These are phyloP conservation scores for Schwanniomyces pseudopolymorphus DNA, from an alignment of 805 yeast genomes.

Conservation along the genomic window DNA sequence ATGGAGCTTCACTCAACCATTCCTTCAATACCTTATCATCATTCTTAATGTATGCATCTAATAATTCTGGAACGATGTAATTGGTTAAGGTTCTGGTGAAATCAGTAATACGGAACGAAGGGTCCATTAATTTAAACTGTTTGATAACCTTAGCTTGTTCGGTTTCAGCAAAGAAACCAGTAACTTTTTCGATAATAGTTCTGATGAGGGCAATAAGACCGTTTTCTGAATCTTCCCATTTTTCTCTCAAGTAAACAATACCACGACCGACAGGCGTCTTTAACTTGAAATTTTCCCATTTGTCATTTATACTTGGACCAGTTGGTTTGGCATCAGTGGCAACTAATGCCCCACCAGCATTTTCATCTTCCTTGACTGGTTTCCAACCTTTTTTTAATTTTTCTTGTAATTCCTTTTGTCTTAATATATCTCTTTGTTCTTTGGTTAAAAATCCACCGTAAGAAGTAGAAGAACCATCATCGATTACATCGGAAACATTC, in stretches of 20 bases:
- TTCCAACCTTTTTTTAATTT: conserved; percentile 62
- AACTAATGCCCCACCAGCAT: conserved; percentile 80
- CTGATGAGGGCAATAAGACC: conserved; percentile 81
- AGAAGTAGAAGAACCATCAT: conserved; percentile 83
- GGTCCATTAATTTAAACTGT: conserved; percentile 86
- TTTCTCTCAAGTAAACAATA: conserved; percentile 58
- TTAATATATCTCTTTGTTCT: conserved; percentile 73
- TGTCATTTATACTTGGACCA: conserved; percentile 65
- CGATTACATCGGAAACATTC: conserved; percentile 83
- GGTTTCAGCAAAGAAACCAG: conserved; percentile 92
- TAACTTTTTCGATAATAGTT: conserved; percentile 74
- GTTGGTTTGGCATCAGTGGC: conserved; percentile 77
- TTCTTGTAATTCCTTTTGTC: conserved; percentile 50
- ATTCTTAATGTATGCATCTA: conserved; percentile 93
- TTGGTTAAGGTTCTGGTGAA: conserved; percentile 85
- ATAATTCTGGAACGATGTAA: conserved; percentile 89
- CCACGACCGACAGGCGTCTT: conserved; percentile 69
- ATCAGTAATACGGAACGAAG: conserved; percentile 74
- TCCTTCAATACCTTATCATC: conserved; percentile 77
- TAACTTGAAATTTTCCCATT: conserved; percentile 64
- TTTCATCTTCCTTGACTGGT: conserved; percentile 73
- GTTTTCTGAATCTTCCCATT: conserved; percentile 93
- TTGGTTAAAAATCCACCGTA: conserved; percentile 92
- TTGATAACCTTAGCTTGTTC: conserved; percentile 92
- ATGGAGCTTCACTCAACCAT: conserved; percentile 98